Base-by-base conservation (phyloP, 169 alveolate species). In the Theileria orientalis region DNA sequence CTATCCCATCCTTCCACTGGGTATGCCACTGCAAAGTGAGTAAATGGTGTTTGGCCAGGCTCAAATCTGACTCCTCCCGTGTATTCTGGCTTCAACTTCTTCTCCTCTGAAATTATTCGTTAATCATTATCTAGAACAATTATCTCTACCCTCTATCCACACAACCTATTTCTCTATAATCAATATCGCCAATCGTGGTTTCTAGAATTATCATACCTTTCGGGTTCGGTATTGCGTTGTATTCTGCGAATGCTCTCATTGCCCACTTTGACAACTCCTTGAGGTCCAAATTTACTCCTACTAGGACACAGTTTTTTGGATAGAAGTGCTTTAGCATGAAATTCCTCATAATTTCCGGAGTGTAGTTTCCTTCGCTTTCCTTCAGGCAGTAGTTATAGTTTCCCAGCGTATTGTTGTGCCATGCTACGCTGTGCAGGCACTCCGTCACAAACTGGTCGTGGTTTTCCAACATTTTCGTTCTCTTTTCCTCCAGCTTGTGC, bases 371-470 rank as follows among this genome's bases (percentile, higher is more conserved):
- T 27, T 80, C 78, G 44, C 83, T 78, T 0, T 86, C 47, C 78
- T 90, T 92, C 35, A 83, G 75, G 69, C 84, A 91, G 64, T 42
- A 84, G 69, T 80, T 76, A 33, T 73, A 83, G 57, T 76, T 52
- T 16, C 96, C 96, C 71, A 93, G 85, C 30, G 96, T 93, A 85
- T 93, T 93, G 84, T 93, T 93, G 77, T 92, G 91, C 87, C 93
- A 93, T 19, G 96, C 96, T 30, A 92, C 91, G 62, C 86, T 79
- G 76, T 93, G 96, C 56, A 93, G 83, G 40, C 89, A 75, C 82
- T 93, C 96, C 9, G 94, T 90, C 30, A 91, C 92, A 72, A 83
- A 68, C 60, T 64, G 69, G 68, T 93, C 96, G 1, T 92, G 92
- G 69, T 86, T 83, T 42, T 71, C 87, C 66, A 74, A 54, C 21